Evolutionary conservation across 768 basidiomycete genomes (phyloP).

Genomic region (Boletus tylopilopsis): DNA sequence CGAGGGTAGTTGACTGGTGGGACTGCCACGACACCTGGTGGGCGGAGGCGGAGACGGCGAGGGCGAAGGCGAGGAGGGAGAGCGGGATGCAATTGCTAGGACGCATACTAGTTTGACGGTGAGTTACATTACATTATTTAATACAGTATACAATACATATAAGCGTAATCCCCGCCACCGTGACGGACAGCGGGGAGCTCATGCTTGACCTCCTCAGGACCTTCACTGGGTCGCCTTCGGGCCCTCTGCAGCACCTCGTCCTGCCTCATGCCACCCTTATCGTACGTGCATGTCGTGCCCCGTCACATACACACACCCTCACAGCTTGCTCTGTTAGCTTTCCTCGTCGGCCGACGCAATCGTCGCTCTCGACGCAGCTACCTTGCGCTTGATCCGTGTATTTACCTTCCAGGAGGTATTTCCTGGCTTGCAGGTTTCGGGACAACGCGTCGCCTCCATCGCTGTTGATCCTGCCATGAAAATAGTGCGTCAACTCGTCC

Average conservation of each 20-base stretch:
- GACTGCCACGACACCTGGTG: slow-evolving; percentile 24
- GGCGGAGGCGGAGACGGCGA: slow-evolving; percentile 13
- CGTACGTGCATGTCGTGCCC: slow-evolving; percentile 38
- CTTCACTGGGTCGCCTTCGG: slow-evolving; percentile 51
- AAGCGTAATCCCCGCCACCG: too few species aligned
- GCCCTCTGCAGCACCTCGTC: slow-evolving; percentile 52
- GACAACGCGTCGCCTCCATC: slow-evolving; percentile 52
- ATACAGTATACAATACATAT: too few species aligned
- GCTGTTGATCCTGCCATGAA: slow-evolving; percentile 78
- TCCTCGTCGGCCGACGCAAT: slow-evolving; percentile 71
- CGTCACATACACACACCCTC: neutral
- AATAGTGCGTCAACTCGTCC: slow-evolving; percentile 50
- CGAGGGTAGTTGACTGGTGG: slow-evolving; percentile 52
- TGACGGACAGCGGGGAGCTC: slow-evolving; percentile 1
- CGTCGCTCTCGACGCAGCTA: slow-evolving; percentile 67
- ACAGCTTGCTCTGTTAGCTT: slow-evolving; percentile 42
- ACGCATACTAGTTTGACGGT: slow-evolving; percentile 30
- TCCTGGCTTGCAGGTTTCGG: slow-evolving; percentile 47
- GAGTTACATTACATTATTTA: too few species aligned
- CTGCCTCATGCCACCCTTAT: slow-evolving; percentile 55
- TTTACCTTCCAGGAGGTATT: slow-evolving; percentile 82
- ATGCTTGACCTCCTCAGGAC: slow-evolving; percentile 49
- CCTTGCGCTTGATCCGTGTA: slow-evolving; percentile 60
- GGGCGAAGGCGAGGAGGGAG: slow-evolving; percentile 28
- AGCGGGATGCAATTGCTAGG: slow-evolving; percentile 33